These are phyloP conservation scores for Eleusine coracana DNA, from an alignment of 176 grass and related monocot species.

Conservation along the genomic window DNA sequence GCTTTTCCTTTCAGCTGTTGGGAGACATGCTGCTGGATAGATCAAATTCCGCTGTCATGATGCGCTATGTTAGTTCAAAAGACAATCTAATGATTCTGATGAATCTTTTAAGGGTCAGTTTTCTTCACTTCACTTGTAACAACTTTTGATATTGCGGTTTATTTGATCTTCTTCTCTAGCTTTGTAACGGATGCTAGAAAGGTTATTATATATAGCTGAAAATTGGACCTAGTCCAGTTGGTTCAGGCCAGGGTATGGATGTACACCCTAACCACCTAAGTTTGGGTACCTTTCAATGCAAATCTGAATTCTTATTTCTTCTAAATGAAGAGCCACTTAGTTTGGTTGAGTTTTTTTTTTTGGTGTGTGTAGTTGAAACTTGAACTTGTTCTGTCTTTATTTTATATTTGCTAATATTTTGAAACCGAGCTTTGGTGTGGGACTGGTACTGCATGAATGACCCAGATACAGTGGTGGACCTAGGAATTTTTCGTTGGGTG, in stretches of 20 bases:
- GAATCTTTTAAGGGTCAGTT: conserved; percentile 92
- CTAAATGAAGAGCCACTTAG: neutral
- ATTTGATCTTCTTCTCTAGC: neutral
- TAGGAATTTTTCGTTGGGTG: no score
- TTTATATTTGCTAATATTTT: neutral
- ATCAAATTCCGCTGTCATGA: conserved; percentile 97
- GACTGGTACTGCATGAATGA: neutral
- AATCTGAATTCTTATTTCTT: neutral
- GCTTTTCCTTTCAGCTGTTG: conserved; percentile 71
- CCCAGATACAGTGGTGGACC: no score
- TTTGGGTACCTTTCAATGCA: neutral
- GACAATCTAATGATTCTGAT: conserved; percentile 98
- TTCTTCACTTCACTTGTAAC: conserved; percentile 17
- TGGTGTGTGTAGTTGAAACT: neutral
- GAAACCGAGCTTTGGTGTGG: neutral
- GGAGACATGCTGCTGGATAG: conserved; percentile 94
- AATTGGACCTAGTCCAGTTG: neutral
- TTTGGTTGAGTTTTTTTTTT: neutral
- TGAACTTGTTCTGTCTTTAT: neutral
- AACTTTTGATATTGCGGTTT: conserved; percentile 26
- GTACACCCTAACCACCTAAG: neutral
- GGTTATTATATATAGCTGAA: neutral
- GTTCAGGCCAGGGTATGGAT: neutral
- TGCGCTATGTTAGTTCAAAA: conserved; percentile 93
- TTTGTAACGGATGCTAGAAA: neutral